Base-by-base conservation (phyloP, 1,284 basidiomycete species). In the Coniophora puteana region DNA sequence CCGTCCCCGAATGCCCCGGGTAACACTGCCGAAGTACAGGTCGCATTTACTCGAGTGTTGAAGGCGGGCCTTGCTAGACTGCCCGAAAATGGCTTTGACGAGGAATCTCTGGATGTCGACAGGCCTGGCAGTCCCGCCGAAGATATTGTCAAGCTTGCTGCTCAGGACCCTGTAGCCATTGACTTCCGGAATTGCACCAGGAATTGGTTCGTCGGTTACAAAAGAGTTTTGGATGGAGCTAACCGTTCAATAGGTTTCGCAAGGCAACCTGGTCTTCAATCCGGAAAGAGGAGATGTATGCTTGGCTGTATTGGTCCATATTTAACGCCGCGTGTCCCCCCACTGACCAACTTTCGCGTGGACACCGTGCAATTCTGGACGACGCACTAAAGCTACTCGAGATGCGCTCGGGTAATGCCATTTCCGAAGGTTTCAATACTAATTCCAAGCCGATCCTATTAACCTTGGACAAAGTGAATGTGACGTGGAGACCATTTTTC, bases 241-340 rank as follows among this genome's bases (percentile, higher is more conserved):
- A 3, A 39, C 12, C 4, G 12, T 16, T 16, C 3, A 23, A 38
- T 33, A 61, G 89, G 90, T 90, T 93, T 62, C 65, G 76, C 49
- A 79, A 81, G 51, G 76, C 71, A 8, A 76, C 81, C 2, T 93
- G 88, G 87, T 83, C 84, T 0, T 68, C 74, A 8, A 76, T 95
- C 41, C 76, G 69, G 33, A 69, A 68, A 14, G 68, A 78, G 29
- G 80, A 92, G 55, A 68, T 92, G 43, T 71, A 72, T 31, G 68
- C 77, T 43, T 95, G 91, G 89, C 65, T 95, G 20, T 83, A 89
- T 43, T 95, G 92, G 92, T 75, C 79, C 11, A 81, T 88, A 51
- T 93, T 83, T 63, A 84, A 83, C 50, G 66, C 74, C 3, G 67
- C 76, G 17, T 68, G 88, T 31, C 76, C 79, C 14, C 57, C 71